Conservation (phyloP, 2,329 filamentous ascomycete genomes). For the Beauveria asiatica region DNA sequence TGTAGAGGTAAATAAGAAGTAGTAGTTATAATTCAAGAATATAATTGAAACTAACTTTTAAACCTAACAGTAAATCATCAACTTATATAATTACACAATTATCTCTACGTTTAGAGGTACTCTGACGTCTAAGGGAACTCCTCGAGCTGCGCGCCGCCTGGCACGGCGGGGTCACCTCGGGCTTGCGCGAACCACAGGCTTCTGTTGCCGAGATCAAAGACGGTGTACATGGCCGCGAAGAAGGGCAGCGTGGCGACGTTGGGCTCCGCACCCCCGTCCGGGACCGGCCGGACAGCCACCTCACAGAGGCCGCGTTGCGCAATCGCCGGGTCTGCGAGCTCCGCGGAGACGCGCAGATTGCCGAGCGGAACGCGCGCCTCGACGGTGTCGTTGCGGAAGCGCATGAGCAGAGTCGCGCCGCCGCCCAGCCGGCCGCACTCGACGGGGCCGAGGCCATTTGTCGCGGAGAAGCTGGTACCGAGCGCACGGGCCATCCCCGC, state of each 20-base stretch:
- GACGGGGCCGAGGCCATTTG: not conserved
- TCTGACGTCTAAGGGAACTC: no score
- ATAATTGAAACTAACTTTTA: no score
- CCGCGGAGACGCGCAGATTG: not conserved
- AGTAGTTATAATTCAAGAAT: no score
- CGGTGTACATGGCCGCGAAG: not conserved
- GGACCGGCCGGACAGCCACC: not conserved
- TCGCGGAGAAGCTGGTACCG: not conserved
- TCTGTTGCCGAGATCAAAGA: not conserved
- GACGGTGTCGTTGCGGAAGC: not conserved
- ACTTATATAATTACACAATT: no score
- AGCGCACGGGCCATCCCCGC: not conserved
- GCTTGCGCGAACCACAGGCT: not conserved
- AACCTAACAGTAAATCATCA: no score
- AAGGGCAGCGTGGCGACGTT: not conserved
- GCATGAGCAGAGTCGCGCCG: not conserved
- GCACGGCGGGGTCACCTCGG: not conserved
- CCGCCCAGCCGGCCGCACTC: not conserved
- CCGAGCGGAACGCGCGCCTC: not conserved
- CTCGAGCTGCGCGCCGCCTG: not conserved
- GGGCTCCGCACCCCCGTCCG: not conserved
- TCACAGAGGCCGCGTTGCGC: not conserved
- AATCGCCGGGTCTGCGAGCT: not conserved
- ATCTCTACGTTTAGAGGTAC: no score
- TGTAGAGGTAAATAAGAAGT: no score